Base-by-base conservation (phyloP, 2,329 filamentous ascomycete species). In the Fusarium continuum region DNA sequence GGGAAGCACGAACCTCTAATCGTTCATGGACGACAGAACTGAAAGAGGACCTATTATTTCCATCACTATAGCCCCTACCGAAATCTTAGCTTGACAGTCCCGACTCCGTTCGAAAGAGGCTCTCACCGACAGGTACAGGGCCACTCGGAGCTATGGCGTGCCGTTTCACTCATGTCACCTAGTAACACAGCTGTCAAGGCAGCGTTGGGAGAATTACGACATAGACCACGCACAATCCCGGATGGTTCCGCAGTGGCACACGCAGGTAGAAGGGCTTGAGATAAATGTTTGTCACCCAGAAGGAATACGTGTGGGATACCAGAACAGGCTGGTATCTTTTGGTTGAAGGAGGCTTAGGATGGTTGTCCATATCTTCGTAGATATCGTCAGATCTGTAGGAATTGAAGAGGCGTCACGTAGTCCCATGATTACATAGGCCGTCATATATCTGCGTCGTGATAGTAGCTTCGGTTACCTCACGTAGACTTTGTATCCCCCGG, bases 221-320 rank as follows among this genome's bases (percentile, higher is more conserved):
- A 66, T 55, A 31, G 47, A 38, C 40, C 34, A 59, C 48, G 49
- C 47, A 53, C 55, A 29, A 56, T 60, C 43, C 64, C 54, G 51
- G 46, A 58, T 39, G 29, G 43, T 44, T 55, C 53, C 50, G 57
- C 38, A 46, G 59, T 67, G 57, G 51, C 51, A 68, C 66, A 50
- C 19, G 22, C 53, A 58, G 46, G 31, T 44, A 43, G 40, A 45
- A 55, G n/a, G 56, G 48, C 65, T 60, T 59, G 51, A 64, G 60
- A 57, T 59, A 64, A 67, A 54, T 67, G 56, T 65, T 63, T 70
- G 68, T 68, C 64, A 58, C 55, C 52, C 38, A 16, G 48, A 52
- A 61, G 57, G 48, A 41, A 58, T 54, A 41, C 25, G 61, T 39
- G 51, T 58, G 68, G 58, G 47, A 45, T 48, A 58, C 57, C 26